Evolutionary conservation across 2,329 filamentous ascomycete genomes (phyloP).

Genomic region (Aspergillus caelatus): DNA sequence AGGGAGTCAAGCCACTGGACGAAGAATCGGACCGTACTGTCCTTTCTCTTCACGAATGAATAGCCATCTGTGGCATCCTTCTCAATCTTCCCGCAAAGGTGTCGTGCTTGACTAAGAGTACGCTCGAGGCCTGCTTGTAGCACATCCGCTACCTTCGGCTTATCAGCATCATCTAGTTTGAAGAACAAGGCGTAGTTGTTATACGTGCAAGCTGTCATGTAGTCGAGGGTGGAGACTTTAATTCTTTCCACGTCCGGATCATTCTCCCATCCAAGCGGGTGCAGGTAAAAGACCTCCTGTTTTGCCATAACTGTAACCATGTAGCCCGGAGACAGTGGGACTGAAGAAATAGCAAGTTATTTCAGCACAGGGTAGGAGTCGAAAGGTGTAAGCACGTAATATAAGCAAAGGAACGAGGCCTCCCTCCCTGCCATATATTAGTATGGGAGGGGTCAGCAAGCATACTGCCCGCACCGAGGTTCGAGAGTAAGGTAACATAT

Average conservation of each 20-base stretch:
- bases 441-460: background rate
- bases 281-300: conserved; percentile 32
- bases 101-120: conserved; percentile 41
- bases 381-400: background rate
- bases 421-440: background rate
- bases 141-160: conserved; percentile 24
- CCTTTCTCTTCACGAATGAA: conserved; percentile 40
- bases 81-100: conserved; percentile 46
- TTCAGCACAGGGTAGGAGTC: background rate
- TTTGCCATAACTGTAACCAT: conserved; percentile 29
- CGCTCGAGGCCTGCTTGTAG: conserved; percentile 41
- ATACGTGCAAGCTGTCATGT: conserved; percentile 36
- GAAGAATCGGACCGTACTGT: conserved; percentile 38
- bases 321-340: background rate
- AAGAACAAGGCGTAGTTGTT: conserved; percentile 48
- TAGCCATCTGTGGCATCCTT: conserved; percentile 38
- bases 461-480: background rate
- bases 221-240: conserved; percentile 43
- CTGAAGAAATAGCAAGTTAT: background rate
- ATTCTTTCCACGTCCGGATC: conserved; percentile 42
- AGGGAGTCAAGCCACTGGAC: conserved; percentile 42
- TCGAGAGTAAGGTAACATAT: background rate
- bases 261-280: conserved; percentile 41
- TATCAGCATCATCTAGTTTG: conserved; percentile 33
- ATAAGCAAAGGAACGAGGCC: background rate